These are phyloP conservation scores for Myxozyma mucilagina DNA, from an alignment of 805 yeast species.

Conservation along the genomic window DNA sequence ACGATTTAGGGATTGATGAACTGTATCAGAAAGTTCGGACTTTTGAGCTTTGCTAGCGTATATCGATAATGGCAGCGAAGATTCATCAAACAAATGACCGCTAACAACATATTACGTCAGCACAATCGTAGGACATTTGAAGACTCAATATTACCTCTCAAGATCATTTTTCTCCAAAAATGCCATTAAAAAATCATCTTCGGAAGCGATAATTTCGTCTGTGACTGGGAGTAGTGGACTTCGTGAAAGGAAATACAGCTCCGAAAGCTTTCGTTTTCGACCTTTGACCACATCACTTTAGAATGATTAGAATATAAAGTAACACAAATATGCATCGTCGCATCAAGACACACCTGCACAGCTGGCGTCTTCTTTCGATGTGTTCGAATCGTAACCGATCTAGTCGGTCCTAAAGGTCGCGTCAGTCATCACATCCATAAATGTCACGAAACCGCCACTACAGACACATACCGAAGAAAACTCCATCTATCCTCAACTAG, in stretches of 20 bases:
- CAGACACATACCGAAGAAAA: conserved; percentile 21
- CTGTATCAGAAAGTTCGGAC: neutral
- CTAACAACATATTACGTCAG: conserved; percentile 22
- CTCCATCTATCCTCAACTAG: conserved; percentile 18
- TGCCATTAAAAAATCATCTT: conserved; percentile 46
- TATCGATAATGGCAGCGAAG: conserved; percentile 38
- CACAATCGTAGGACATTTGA: neutral
- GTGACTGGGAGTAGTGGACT: conserved; percentile 51
- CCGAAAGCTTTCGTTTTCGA: conserved; percentile 60
- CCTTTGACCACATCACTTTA: conserved; percentile 47
- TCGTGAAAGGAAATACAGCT: conserved; percentile 57
- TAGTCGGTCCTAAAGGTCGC: conserved; percentile 35
- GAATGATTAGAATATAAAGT: neutral
- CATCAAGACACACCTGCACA: conserved; percentile 39
- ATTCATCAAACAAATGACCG: conserved; percentile 37
- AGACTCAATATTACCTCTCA: conserved; percentile 44
- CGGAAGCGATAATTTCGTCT: conserved; percentile 42
- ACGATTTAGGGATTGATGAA: neutral
- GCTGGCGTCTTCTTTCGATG: conserved; percentile 48
- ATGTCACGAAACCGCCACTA: neutral
- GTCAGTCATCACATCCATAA: neutral
- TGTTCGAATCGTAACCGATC: conserved; percentile 50
- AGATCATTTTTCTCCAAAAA: conserved; percentile 57
- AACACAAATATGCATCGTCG: neutral
- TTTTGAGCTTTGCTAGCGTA: conserved; percentile 13